phyloP scores from a whole-genome alignment of 108 stramenopile genomes.

The Cyclotella sp. region DNA sequence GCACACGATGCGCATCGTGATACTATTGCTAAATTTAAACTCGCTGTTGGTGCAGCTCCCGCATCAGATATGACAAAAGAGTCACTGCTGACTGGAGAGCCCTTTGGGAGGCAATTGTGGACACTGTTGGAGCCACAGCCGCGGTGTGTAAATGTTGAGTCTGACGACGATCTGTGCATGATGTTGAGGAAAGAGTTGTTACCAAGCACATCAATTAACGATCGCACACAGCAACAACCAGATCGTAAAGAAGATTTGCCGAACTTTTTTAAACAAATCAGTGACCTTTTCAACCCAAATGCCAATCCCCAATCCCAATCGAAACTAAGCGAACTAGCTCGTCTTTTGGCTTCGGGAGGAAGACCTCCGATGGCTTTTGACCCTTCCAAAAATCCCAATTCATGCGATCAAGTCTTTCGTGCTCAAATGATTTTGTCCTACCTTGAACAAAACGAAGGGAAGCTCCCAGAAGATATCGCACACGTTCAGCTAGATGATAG shows the following conservation, averaged over 20 bases:
- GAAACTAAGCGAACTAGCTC: constrained; percentile 31
- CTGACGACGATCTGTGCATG: constrained; percentile 37
- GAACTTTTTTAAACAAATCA: constrained; percentile 24
- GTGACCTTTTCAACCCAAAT: constrained; percentile 5
- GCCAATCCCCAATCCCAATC: background rate
- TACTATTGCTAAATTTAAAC: constrained; percentile 48
- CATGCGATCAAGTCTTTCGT: constrained; percentile 75
- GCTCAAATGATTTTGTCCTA: constrained; percentile 82
- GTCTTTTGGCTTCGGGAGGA: constrained; percentile 68
- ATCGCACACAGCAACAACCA: constrained; percentile 1
- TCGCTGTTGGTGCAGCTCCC: constrained; percentile 1
- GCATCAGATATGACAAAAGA: constrained; percentile 7
- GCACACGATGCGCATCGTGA: constrained; percentile 78
- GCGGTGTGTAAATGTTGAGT: background rate
- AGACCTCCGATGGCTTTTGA: constrained; percentile 66
- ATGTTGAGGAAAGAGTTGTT: constrained; percentile 26
- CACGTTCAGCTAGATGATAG: constrained; percentile 30
- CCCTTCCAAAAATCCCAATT: constrained; percentile 84
- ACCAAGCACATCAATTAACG: background rate
- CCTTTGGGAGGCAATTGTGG: constrained; percentile 83
- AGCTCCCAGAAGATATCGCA: constrained; percentile 38
- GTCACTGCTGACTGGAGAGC: constrained; percentile 70
- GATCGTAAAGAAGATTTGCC: constrained; percentile 1
- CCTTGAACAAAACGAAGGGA: constrained; percentile 45
- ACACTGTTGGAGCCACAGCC: constrained; percentile 36